A percentile compares a stretch with the other conserved stretches of the same genome.
phyloP scores from a whole-genome alignment of 805 yeast genomes.

The Citeromyces nyonsensis region DNA sequence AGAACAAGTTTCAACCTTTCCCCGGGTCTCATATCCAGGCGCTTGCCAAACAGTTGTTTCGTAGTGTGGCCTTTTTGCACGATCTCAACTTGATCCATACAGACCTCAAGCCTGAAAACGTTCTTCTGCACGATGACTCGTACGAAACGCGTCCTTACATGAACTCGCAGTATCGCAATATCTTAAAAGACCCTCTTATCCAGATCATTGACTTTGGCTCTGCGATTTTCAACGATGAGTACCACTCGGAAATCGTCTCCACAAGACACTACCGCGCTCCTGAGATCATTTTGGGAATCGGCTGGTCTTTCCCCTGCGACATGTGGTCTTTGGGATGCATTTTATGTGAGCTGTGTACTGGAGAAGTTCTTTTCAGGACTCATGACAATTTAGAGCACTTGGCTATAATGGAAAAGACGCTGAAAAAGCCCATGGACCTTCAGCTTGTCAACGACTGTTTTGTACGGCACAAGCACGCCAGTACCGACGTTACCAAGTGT shows the following conservation, averaged over 20 bases:
- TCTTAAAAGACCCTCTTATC: conserved; percentile 65
- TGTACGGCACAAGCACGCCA: conserved; percentile 5
- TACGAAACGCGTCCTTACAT: conserved; percentile 20
- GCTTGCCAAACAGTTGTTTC: conserved; percentile 69
- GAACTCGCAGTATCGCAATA: conserved; percentile 16
- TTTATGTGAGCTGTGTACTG: conserved; percentile 78
- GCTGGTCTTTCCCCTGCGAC: conserved; percentile 96
- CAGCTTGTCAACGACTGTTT: conserved; percentile 16
- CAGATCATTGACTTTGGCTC: conserved; percentile 95
- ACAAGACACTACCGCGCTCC: conserved; percentile 97
- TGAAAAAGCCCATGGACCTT: conserved; percentile 34
- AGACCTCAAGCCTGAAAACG: conserved; percentile 93
- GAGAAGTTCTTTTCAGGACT: conserved; percentile 88
- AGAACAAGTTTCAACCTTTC: conserved; percentile 74
- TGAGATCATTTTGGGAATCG: conserved; percentile 84
- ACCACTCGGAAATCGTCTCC: conserved; percentile 82
- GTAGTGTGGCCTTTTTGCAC: conserved; percentile 81
- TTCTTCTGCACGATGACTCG: conserved; percentile 45
- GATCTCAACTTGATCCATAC: conserved; percentile 87
- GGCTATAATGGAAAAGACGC: conserved; percentile 83
- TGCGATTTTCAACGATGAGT: conserved; percentile 87
- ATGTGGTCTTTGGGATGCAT: conserved; percentile 96
- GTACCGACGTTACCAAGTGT: conserved; percentile 6
- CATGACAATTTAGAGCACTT: conserved; percentile 91
- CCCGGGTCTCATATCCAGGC: conserved; percentile 91